A percentile compares a stretch with the other conserved stretches of the same genome.
Conservation (phyloP, 192 early-diverging fungal genomes). For the Pilaira anomala region DNA sequence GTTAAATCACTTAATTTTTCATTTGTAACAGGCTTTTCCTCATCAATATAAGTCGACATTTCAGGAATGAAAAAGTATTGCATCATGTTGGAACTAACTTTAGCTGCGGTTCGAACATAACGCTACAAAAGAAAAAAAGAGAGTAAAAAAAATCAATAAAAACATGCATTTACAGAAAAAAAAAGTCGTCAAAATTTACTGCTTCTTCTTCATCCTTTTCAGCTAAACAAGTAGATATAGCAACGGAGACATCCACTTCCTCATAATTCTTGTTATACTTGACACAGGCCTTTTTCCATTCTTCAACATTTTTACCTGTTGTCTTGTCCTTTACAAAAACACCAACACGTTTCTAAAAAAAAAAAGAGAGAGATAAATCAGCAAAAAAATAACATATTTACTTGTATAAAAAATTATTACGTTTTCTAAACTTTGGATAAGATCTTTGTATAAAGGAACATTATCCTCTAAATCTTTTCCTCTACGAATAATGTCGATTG, state of each 20-base stretch:
- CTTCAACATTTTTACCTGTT: conserved; percentile 70
- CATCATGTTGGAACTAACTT: conserved; percentile 72
- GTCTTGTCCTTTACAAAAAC: conserved; percentile 74
- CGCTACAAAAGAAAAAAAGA: conserved; percentile 42
- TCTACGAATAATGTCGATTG: conserved; percentile 72
- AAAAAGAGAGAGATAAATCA: conserved; percentile 2
- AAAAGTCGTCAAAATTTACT: conserved; percentile 38
- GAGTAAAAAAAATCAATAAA: background rate
- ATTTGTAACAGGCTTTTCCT: conserved; percentile 84
- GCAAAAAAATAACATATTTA: background rate
- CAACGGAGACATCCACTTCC: conserved; percentile 68
- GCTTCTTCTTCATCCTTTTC: conserved; percentile 92
- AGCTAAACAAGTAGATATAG: conserved; percentile 69
- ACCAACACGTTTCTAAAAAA: conserved; percentile 62
- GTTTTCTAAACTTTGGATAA: conserved; percentile 48
- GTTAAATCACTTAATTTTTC: conserved; percentile 72
- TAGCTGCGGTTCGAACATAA: conserved; percentile 69
- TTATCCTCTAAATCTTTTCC: conserved; percentile 78
- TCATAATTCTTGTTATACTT: conserved; percentile 50
- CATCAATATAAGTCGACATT: conserved; percentile 84
- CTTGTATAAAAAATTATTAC: conserved; percentile 38
- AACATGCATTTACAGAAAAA: background rate
- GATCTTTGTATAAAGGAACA: conserved; percentile 54
- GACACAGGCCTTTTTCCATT: conserved; percentile 72
- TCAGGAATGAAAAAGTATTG: conserved; percentile 83